Base-by-base conservation (phyloP, 352 stramenopile genomes). In the Phytophthora boehmeriae region DNA sequence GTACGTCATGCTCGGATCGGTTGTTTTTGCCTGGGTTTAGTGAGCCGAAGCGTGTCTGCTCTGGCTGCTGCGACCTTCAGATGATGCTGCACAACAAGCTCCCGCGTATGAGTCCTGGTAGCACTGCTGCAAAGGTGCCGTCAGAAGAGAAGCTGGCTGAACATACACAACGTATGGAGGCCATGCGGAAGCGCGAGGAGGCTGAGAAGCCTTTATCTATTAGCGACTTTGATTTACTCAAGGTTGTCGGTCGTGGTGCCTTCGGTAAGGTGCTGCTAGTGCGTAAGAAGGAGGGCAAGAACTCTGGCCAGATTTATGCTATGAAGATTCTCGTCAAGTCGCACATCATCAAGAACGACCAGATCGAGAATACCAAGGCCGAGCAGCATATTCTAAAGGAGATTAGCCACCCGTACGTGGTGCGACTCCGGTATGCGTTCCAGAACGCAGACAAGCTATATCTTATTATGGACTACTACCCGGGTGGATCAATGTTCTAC, bases 191-290 rank as follows among this genome's bases (percentile, higher is more conserved):
- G 60, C 86, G 86, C 14, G 88, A 96, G 65, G 81, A 93, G 53
- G 81, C 83, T 1, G 83, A 90, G 32, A 62, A 66, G 10, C 88
- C 88, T 2, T 53, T 98, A 30, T 73, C 62, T 34, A 97, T 98
- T 56, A 84, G 95, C 4, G 96, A 98, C 73, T 98, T 98, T 67
- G 89, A 98, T 55, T 59, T 98, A 30, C 76, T 98, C 20, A 98
- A 98, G 63, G 93, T 98, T 9, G 90, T 99, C 10, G 96, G 96
- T 14, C 97, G 97, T 45, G 96, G 96, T 42, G 90, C 92, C 2
- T 99, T 98, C 50, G 96, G 96, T 30, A 99, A 99, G 71, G 93
- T 98, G 34, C 75, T 98, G 61, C 66, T 98, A 5, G 96, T 98
- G 14, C 81, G 92, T 30, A 97, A 97, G 73, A 98, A 98, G 53